Conservation (phyloP, 129 eudicot genomes). For the Sambucus nigra region DNA sequence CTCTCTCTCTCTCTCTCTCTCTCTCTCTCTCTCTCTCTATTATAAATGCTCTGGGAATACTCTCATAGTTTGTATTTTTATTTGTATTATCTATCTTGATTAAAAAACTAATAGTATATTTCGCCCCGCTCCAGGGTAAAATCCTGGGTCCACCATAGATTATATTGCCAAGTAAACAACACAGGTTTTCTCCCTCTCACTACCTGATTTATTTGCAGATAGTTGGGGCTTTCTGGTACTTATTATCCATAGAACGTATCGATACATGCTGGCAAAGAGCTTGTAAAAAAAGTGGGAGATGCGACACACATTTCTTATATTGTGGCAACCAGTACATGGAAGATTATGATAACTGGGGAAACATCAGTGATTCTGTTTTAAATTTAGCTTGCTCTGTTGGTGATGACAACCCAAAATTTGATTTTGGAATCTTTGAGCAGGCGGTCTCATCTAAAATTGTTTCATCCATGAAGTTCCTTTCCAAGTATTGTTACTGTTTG, state of each 20-base stretch:
- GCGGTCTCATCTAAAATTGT: slow-evolving; percentile 62
- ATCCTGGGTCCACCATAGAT: too few relatives aligned
- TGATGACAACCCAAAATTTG: slow-evolving; percentile 33
- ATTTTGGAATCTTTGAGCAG: slow-evolving; percentile 66
- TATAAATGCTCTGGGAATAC: too few relatives aligned
- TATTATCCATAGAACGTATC: slow-evolving; percentile 76
- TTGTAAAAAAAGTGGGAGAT: slow-evolving; percentile 36
- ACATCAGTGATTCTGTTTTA: slow-evolving; percentile 34
- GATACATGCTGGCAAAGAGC: slow-evolving; percentile 75
- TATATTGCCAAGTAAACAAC: not conserved
- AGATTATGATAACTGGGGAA: slow-evolving; percentile 35
- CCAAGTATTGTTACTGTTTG: slow-evolving; percentile 75
- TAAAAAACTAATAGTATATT: too few relatives aligned
- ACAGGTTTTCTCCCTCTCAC: not conserved
- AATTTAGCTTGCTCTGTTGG: slow-evolving; percentile 38
- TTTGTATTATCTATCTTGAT: too few relatives aligned
- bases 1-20: too few relatives aligned
- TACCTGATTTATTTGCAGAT: slow-evolving; percentile 31
- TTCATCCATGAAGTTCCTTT: slow-evolving; percentile 48
- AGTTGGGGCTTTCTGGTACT: slow-evolving; percentile 90
- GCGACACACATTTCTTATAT: slow-evolving; percentile 43
- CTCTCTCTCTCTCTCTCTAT: too few relatives aligned
- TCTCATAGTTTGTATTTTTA: too few relatives aligned
- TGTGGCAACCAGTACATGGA: slow-evolving; percentile 33
- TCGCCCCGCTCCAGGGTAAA: too few relatives aligned